Base-by-base conservation (phyloP, 2,329 filamentous ascomycete genomes). In the Cladosporium austrohemisphaericum region DNA sequence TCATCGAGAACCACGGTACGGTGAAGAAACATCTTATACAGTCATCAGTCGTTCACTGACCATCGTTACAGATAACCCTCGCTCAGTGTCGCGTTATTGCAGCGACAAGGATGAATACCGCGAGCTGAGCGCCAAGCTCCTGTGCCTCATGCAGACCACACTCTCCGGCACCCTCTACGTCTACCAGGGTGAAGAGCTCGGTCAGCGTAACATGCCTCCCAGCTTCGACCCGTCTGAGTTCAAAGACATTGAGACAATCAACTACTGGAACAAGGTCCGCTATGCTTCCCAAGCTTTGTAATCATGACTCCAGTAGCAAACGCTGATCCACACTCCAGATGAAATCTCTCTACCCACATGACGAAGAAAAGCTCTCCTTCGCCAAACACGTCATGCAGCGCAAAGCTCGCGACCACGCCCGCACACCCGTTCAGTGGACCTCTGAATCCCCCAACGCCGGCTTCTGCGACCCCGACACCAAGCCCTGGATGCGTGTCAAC, bases 401-500 rank as follows among this genome's bases (percentile, higher is more conserved):
- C 51, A 75, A 85, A 23, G 82, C 76, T 5, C 72, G 83, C 25
- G 84, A 88, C 61, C 80, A 88, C 60, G 76, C 81, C 7, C 74
- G 84, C n/a, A 76, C 80, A 3, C 84, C 84, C 0, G 80, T 88
- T 70, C 81, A 84, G 55, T 88, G 84, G 84, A 74, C 74, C 49
- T 71, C 64, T 0, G 54, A 38, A n/a, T 68, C 68, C 0, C 63
- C 70, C 1, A 74, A 83, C 54, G 81, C 79, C 0, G 84, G 84
- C 1, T 87, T 87, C 68, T 82, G 80, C 5, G 65, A 69, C 48
- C 55, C 68, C 0, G 69, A 67, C 0, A 72, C 70, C 0, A 68
- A 70, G 43, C 79, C 80, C 0, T 84, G 81, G 80, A 84, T 84
- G 79, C 71, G 76, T 2, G 71, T 78, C 9, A 74, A 80, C 51